Base-by-base conservation (phyloP, 257 asterid genomes). In the Scutellaria galericulata region DNA sequence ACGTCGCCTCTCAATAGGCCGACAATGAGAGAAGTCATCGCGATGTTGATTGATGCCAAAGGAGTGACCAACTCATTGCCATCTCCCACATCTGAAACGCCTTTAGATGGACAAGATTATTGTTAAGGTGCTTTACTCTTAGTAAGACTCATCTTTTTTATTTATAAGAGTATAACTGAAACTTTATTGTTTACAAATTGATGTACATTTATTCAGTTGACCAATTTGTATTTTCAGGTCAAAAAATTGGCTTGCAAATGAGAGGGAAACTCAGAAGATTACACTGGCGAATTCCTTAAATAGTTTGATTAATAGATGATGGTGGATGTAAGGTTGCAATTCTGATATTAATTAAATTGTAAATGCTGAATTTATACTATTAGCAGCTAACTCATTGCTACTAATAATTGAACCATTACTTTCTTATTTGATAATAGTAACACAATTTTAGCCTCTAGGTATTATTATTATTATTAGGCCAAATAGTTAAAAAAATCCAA, bases 1-100 rank as follows among this genome's bases (percentile, higher is more conserved):
- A 74, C 88, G 10, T 88, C 96, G n/a, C 98, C 96, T 52, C 75
- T 76, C 58, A 88, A 86, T 56, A 77, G 98, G 79, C 98, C 98
- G 7, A 90, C 89, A 13, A 92, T 92, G 96, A 79, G 93, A 10
- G 87, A 92, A 78, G 96, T 92, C 7, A 79, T 90, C 7, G 80
- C 92, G 1, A 92, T 92, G 98, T 75, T 92, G 78, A 72, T 84
- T 37, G 93, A 87, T 53, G 85, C 85, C 5, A 81, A 86, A 59
- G 83, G 75, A 10, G 80, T 63, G 5, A 73, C 81, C 31, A 70
- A 10, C 53, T 79, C 81, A 15, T 79, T 79, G 11, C 73, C 86
- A 3, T 88, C 92, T 57, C 89, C 96, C 44, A 79, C 93, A 27
- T 88, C 98, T 3, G 91, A 90, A 78, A 87, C 96, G 50, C 91